A percentile compares a stretch with the other conserved stretches of the same genome.
These are phyloP conservation scores for Eucalyptus erythrocorys DNA, from an alignment of 345 rosid species.

Conservation along the genomic window DNA sequence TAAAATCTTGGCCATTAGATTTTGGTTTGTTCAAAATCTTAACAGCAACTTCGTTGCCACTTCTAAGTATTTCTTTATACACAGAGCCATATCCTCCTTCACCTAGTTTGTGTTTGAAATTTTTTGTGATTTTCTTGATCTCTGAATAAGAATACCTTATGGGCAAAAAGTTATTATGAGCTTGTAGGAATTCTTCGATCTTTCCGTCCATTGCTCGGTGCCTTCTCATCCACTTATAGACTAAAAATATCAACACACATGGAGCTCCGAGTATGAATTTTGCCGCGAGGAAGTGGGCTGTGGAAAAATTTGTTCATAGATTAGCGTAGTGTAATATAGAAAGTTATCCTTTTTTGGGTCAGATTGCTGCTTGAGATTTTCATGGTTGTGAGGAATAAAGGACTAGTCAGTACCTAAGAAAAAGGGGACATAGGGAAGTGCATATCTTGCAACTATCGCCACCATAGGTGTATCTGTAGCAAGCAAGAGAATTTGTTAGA, in stretches of 20 bases:
- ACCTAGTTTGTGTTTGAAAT: too few relatives aligned
- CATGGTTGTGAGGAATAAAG: not conserved
- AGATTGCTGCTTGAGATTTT: too few relatives aligned
- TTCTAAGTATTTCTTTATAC: too few relatives aligned
- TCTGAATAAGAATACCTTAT: too few relatives aligned
- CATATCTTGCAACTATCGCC: accelerated
- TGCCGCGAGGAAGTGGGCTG: accelerated
- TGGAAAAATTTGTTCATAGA: too few relatives aligned
- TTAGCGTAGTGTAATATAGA: not conserved
- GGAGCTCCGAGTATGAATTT: not conserved
- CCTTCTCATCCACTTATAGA: not conserved
- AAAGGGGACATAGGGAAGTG: not conserved
- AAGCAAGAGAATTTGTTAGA: not conserved
- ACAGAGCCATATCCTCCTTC: too few relatives aligned
- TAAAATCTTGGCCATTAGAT: too few relatives aligned
- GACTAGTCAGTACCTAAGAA: not conserved
- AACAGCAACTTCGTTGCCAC: too few relatives aligned
- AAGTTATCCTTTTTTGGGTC: too few relatives aligned
- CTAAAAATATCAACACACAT: not conserved
- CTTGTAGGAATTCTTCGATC: not conserved
- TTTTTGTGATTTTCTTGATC: too few relatives aligned
- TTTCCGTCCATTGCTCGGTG: not conserved
- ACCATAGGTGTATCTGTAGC: not conserved
- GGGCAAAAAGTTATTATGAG: not conserved
- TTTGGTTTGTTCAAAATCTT: too few relatives aligned